Base-by-base conservation (phyloP, 1,139 yeast species). In the Suhomyces taliae region DNA sequence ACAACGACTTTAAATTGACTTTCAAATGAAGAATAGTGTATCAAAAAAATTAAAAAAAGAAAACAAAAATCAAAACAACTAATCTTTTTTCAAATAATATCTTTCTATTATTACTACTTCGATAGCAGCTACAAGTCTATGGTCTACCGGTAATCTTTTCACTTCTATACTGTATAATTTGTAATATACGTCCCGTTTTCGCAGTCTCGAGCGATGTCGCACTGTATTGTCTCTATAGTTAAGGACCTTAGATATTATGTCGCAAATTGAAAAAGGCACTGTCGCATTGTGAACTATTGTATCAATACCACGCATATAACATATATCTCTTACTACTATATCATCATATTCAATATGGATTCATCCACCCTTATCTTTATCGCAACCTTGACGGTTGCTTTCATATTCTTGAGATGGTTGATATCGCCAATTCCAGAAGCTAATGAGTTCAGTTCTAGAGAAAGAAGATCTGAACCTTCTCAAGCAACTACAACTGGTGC, bases 371-470 rank as follows among this genome's bases (percentile, higher is more conserved):
- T 79, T 14, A 59, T 82, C 15, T 78, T 84, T 53, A 61, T 81
- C n/a, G 66, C 67, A 29, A 68, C 81, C 2, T 62, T 83, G 15
- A 67, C 70, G 6, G 68, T 78, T 7, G 84, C 82, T 3, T 79
- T 84, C 48, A 60, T 83, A 33, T 75, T 83, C 53, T 65, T 85
- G 44, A 72, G 85, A 60, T 84, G 87, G 85, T 69, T 84, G 51
- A 74, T 83, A 42, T 62, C 81, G 33, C 81, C 85, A 2, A 81
- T 81, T 38, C 78, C 79, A 3, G 73, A 68, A 39, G 52, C 55
- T 27, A 61, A 60, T 44, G 75, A 70, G 49, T 56, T 65, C 37
- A 55, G 55, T 36, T 39, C 53, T 37, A 43, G 52, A 15, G 66
- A 56, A 27, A 56, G 52, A 9, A 51, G 49, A 14, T 44, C 40